These are phyloP conservation scores for Cadophora malorum DNA, from an alignment of 2,329 filamentous ascomycete species.

Conservation along the genomic window DNA sequence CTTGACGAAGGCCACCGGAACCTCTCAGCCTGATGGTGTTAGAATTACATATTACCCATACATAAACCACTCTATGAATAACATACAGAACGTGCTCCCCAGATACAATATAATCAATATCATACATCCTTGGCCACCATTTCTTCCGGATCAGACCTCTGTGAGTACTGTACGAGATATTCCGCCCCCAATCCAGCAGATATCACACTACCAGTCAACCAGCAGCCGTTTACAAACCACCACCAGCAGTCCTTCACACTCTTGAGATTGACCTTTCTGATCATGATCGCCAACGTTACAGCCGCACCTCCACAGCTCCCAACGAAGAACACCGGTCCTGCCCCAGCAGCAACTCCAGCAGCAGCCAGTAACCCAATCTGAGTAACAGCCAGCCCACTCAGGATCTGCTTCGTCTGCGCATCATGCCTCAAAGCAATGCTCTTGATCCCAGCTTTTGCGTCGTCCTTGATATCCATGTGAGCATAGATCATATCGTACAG, in stretches of 20 bases:
- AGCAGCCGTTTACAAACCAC: constrained; percentile 77
- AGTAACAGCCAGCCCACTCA: constrained; percentile 71
- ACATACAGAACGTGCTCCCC: background rate
- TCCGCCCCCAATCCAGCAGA: constrained; percentile 64
- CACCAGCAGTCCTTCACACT: constrained; percentile 74
- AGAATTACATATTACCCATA: background rate
- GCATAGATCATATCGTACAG: constrained; percentile 94
- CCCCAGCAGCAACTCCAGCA: constrained; percentile 71
- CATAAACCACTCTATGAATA: background rate
- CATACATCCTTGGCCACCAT: background rate
- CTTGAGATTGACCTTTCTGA: constrained; percentile 69
- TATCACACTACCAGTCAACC: constrained; percentile 70
- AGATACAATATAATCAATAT: constrained; percentile 5
- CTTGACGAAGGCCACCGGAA: background rate
- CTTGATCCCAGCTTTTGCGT: constrained; percentile 86
- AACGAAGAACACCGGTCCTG: constrained; percentile 71
- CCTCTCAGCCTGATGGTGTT: background rate
- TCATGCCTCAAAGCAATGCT: constrained; percentile 84
- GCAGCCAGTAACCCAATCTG: constrained; percentile 74
- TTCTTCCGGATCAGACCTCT: constrained; percentile 27
- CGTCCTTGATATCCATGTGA: constrained; percentile 89
- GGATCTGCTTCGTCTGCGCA: constrained; percentile 75
- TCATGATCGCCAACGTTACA: constrained; percentile 68
- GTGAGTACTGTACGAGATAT: constrained; percentile 60
- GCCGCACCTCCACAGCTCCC: constrained; percentile 71